Percentiles rank a stretch among this genome's conserved stretches.
Evolutionary conservation across 306 rosid species (phyloP).

Genomic region (apple (Malus domestica)): ASM211411v1 NC_041798.1:32564501-32565000

Average conservation of each 20-base stretch:
- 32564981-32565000: constrained; percentile 23
- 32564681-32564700: background rate
- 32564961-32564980: constrained; percentile 42
- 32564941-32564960: constrained; percentile 34
- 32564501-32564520: no score
- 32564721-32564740: constrained; percentile 30
- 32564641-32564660: background rate
- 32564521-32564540: background rate
- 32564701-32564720: constrained; percentile 17
- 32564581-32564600: no score
- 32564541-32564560: no score
- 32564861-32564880: background rate
- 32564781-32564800: background rate
- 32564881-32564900: constrained; percentile 19
- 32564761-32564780: constrained; percentile 46
- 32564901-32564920: constrained; percentile 29
- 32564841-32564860: background rate
- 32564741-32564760: constrained; percentile 32
- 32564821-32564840: background rate
- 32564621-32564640: no score
- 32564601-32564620: no score
- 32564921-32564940: constrained; percentile 23
- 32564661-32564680: background rate
- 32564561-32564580: no score
- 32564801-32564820: background rate